Evolutionary conservation across 345 rosid species (phyloP), one percentile per base, ranked within the genome.

Genomic region (Ailanthus altissimus): DNA sequence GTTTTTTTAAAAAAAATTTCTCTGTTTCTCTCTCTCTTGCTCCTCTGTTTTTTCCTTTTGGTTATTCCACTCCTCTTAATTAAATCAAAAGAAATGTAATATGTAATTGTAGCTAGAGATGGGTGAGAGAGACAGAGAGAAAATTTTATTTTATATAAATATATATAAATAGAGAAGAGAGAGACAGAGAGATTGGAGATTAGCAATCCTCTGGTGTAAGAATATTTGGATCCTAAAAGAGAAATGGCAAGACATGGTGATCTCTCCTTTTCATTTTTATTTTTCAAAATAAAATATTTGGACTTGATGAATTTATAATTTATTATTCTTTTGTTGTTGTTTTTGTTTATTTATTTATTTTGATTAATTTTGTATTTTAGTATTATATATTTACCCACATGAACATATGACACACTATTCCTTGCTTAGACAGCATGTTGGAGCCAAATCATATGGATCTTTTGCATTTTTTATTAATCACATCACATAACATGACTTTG

Each of bases 11-110:
- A 51, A 18, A 67, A 76, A 70, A 72, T 78, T 76, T 79, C 80
- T 83, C 77, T 70, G 75, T 81, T 74, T 78, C 20, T 80, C 78
- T 81, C 77, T 76, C 67, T 79, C 59, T 73, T 77, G 56, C 86
- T 82, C 76, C 56, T 14, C 42, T 8, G 25, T 58, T 61, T 60
- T 67, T 63, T 86, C 78, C 81, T 79, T 83, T 61, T 81, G 89
- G 83, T 87, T 83, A 83, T 92, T 89, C 83, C 89, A 86, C 90
- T 84, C 87, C 86, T 81, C 85, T 85, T 84, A 78, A 78, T 81
- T 83, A 81, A 83, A 88, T 82, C 79, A 83, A 81, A 84, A 90
- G 85, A 85, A 81, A 88, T 81, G 88, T 88, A 80, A 87, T 85
- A 81, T 87, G 84, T 78, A 77, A 82, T 82, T 86, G 84, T 78